A percentile compares a stretch with the other conserved stretches of the same genome.
Evolutionary conservation across 2,329 filamentous ascomycete species (phyloP).

Genomic region (Tolypocladium sp.): DNA sequence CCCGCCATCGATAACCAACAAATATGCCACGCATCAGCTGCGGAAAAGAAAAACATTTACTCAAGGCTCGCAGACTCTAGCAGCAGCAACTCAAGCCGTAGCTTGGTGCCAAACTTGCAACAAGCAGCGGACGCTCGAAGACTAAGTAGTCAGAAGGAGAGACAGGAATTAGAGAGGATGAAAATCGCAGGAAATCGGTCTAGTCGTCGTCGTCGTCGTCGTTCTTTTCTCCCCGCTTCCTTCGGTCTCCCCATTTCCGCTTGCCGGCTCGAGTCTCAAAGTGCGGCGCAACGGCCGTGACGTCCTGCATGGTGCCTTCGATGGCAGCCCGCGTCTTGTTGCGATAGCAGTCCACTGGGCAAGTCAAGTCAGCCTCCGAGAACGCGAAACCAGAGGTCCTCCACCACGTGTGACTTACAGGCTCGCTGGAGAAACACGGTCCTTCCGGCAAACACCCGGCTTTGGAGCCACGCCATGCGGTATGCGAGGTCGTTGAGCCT

Average conservation of each 20-base stretch:
- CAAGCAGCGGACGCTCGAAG: not conserved
- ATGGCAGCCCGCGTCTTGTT: conserved; percentile 83
- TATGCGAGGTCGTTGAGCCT: conserved; percentile 88
- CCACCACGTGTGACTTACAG: conserved; percentile 48
- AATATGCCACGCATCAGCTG: not conserved
- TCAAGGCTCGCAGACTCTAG: not conserved
- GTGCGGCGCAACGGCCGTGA: conserved; percentile 66
- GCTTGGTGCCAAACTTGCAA: not conserved
- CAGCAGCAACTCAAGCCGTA: not conserved
- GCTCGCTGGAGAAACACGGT: conserved; percentile 86
- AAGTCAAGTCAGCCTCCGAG: conserved; percentile 3
- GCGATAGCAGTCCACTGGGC: conserved; percentile 83
- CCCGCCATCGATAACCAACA: not conserved
- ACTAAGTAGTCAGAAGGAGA: not conserved
- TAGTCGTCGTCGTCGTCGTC: conserved; percentile 20
- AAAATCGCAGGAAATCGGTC: not conserved
- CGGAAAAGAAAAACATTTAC: not conserved
- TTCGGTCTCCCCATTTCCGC: conserved; percentile 59
- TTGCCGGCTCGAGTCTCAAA: conserved; percentile 87
- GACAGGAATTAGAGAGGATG: not conserved
- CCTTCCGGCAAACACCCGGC: conserved; percentile 77
- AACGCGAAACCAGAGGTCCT: not conserved
- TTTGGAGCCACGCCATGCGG: conserved; percentile 94
- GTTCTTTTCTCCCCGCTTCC: conserved; percentile 23
- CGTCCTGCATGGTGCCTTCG: conserved; percentile 67